These are phyloP conservation scores for Penicillium corylophilum DNA, from an alignment of 2,329 filamentous ascomycete species.

Conservation along the genomic window DNA sequence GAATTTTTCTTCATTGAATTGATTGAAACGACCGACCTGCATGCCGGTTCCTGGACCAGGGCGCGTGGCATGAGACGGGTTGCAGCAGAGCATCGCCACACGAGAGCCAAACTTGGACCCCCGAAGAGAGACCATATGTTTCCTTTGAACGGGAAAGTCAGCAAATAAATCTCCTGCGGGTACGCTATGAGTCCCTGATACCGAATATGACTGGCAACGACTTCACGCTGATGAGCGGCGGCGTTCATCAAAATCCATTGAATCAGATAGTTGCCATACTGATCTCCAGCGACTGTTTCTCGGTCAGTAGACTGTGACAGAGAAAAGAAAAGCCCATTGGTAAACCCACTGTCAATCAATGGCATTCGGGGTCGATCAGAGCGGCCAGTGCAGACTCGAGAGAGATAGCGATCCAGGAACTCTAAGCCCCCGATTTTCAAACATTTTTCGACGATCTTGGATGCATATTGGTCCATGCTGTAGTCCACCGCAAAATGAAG, in stretches of 20 bases:
- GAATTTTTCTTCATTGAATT: conserved; percentile 47
- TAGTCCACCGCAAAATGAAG: conserved; percentile 92
- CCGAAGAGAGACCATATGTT: conserved; percentile 98
- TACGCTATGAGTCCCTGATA: conserved; percentile 12
- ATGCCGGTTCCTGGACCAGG: conserved; percentile 79
- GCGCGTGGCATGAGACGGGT: conserved; percentile 83
- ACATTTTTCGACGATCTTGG: conserved; percentile 98
- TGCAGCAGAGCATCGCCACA: conserved; percentile 98
- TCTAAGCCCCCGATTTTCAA: conserved; percentile 92
- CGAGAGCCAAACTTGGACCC: conserved; percentile 98
- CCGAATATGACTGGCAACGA: conserved; percentile 90
- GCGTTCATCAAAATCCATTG: conserved; percentile 95
- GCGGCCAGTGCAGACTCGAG: conserved; percentile 89
- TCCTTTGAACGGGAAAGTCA: conserved; percentile 46
- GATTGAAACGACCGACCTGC: conserved; percentile 59
- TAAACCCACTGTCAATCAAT: conserved; percentile 76
- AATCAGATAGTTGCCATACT: conserved; percentile 97
- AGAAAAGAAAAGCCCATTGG: too few species aligned
- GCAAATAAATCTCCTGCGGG: not conserved
- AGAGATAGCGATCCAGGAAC: conserved; percentile 88
- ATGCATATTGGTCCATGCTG: conserved; percentile 98
- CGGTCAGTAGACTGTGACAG: not conserved
- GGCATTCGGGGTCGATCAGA: conserved; percentile 91
- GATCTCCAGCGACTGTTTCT: conserved; percentile 76
- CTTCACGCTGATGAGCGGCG: conserved; percentile 81